Percentiles rank a stretch among this genome's conserved stretches.
These are phyloP conservation scores for Saraca asoca DNA, from an alignment of 331 rosid species.

Conservation along the genomic window DNA sequence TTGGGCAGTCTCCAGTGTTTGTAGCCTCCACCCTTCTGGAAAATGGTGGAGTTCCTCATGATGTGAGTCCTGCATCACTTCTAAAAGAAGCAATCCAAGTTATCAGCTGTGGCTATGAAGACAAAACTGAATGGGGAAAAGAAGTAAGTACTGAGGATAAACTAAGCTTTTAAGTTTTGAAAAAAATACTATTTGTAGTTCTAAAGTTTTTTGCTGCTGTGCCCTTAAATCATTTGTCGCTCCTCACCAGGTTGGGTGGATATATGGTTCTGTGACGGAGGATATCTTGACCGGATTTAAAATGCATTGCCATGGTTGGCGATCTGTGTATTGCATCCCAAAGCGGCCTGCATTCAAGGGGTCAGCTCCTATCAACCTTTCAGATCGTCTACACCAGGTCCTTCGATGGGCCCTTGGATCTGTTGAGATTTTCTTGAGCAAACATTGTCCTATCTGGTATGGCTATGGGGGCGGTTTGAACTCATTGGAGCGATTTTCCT, in stretches of 20 bases:
- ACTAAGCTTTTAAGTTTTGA: too few relatives aligned
- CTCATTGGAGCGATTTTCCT: slow-evolving; percentile 72
- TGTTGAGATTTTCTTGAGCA: slow-evolving; percentile 75
- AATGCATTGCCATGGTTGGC: slow-evolving; percentile 97
- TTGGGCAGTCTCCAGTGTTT: too few relatives aligned
- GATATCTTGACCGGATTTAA: slow-evolving; percentile 84
- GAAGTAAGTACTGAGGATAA: slow-evolving; percentile 49
- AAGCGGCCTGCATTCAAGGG: slow-evolving; percentile 74
- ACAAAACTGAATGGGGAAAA: slow-evolving; percentile 96
- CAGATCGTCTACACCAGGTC: slow-evolving; percentile 69
- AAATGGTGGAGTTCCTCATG: slow-evolving; percentile 61
- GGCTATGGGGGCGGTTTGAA: slow-evolving; percentile 83
- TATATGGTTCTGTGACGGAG: slow-evolving; percentile 83
- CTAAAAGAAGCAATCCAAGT: slow-evolving; percentile 92
- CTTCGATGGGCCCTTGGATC: slow-evolving; percentile 90
- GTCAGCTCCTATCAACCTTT: slow-evolving; percentile 57
- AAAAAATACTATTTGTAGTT: too few relatives aligned
- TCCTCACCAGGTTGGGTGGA: slow-evolving; percentile 76
- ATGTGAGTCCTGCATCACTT: slow-evolving; percentile 65
- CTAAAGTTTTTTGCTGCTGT: too few relatives aligned
- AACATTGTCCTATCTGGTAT: slow-evolving; percentile 89
- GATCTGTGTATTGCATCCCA: slow-evolving; percentile 83
- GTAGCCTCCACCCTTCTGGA: slow-evolving; percentile 34
- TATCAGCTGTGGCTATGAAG: slow-evolving; percentile 84
- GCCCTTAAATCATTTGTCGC: too few relatives aligned